Evolutionary conservation across 148 eudicot species (phyloP).

Genomic region (Vaccinium darrowii): DNA sequence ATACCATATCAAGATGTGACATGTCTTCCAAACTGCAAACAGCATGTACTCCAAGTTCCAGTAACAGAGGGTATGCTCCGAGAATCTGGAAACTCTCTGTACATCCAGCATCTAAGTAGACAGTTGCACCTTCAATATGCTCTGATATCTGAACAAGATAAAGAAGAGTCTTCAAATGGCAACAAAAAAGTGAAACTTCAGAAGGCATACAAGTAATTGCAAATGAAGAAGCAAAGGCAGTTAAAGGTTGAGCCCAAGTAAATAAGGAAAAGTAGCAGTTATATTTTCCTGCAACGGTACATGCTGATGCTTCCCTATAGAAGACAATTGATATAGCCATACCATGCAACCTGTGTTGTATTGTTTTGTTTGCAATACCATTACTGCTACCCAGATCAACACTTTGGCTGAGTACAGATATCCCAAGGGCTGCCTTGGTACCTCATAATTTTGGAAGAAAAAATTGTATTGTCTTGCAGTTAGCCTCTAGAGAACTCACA

Average conservation of each 20-base stretch:
- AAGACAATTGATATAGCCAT: neutral
- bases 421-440: neutral
- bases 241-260: neutral
- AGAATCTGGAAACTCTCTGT: conserved; percentile 87
- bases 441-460: neutral
- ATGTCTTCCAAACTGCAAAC: conserved; percentile 92
- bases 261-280: neutral
- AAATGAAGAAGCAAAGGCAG: neutral
- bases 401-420: neutral
- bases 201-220: neutral
- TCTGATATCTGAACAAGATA: conserved; percentile 59
- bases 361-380: neutral
- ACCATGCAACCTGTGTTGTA: neutral
- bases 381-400: neutral
- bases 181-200: neutral
- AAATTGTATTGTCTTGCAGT: neutral
- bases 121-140: conserved; percentile 62
- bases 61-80: conserved; percentile 73
- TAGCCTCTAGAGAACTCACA: neutral
- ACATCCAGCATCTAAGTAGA: conserved; percentile 92
- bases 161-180: neutral
- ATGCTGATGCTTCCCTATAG: neutral
- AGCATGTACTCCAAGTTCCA: conserved; percentile 79
- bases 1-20: conserved; percentile 75
- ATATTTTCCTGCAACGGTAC: neutral